Base-by-base conservation (phyloP, 228 moss, liverwort and hornwort genomes). In the Sphagnum magellanicum region DNA sequence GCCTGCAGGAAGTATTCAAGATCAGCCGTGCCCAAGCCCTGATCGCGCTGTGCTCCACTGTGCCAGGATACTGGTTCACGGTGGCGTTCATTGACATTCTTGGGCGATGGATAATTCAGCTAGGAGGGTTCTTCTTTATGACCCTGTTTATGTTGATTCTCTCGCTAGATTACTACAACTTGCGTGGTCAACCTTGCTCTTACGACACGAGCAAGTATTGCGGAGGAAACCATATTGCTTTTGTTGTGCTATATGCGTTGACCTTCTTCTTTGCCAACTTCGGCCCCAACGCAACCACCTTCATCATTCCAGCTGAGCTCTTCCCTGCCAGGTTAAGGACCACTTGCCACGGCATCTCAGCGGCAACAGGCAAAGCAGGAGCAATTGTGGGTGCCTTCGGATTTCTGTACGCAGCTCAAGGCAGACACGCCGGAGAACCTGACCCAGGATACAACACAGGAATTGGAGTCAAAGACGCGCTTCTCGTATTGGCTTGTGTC, bases 91-190 rank as follows among this genome's bases (percentile, higher is more conserved):
- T 87, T 16, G 85, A 90, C 67, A 71, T 60, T 4, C 70, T 90
- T 49, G 87, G 90, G 8, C 67, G 90, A n/a, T 81, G 64, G 51
- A 64, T 13, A 17, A 85, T 90, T 67, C 90, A 90, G 61, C 59
- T 90, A 0, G 73, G 72, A 10, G 90, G 90, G 0, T 90, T 88
- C 63, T 70, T 81, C 66, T 79, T 90, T 79, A 87, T 90, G 85
- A 79, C 79, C 0, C 59, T 81, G 16, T 87, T 90, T 74, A 83
- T 90, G 87, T 51, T 90, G 0, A 71, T 62, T 5, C 52, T 87
- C 14, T 68, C 78, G 12, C 72, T 83, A 50, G 65, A 64, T 0
- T 85, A 80, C 75, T n/a, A 84, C 6, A n/a, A 79, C 16, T 70
- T 32, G 32, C 32, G 32, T 32, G 32, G 32, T 32, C 32, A 32